Evolutionary conservation across 2,329 filamentous ascomycete genomes (phyloP).

Genomic region (Apiospora koreana): DNA sequence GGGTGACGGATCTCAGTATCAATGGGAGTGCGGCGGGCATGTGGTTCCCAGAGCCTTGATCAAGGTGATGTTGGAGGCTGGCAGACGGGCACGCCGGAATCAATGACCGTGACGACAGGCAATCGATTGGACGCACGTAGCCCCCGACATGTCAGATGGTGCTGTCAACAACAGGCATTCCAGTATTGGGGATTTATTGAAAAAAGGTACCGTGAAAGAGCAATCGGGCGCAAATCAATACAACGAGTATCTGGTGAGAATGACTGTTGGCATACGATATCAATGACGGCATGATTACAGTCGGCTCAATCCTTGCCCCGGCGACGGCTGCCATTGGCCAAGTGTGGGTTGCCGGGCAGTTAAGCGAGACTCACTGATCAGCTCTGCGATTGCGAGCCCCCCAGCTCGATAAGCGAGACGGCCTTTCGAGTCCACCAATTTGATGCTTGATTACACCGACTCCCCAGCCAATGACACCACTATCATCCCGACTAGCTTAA

Average conservation of each 20-base stretch:
- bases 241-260: neutral
- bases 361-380: neutral
- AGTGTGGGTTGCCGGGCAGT: neutral
- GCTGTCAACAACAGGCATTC: too few species aligned
- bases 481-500: neutral
- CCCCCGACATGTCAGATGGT: too few species aligned
- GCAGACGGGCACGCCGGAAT: too few species aligned
- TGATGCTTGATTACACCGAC: neutral
- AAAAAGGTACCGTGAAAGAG: too few species aligned
- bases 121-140: too few species aligned
- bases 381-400: neutral
- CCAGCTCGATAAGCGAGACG: neutral
- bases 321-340: neutral
- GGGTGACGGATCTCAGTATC: constrained; percentile 20
- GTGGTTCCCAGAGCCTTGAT: constrained; percentile 9
- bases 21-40: constrained; percentile 21
- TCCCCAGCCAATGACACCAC: neutral
- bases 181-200: too few species aligned
- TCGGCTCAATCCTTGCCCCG: neutral
- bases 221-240: too few species aligned
- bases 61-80: too few species aligned
- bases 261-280: neutral
- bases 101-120: too few species aligned
- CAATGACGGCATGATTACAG: neutral
- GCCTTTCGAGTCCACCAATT: neutral